Evolutionary conservation across 176 grass and related monocot genomes (phyloP).

Genomic region (Phragmites australis): DNA sequence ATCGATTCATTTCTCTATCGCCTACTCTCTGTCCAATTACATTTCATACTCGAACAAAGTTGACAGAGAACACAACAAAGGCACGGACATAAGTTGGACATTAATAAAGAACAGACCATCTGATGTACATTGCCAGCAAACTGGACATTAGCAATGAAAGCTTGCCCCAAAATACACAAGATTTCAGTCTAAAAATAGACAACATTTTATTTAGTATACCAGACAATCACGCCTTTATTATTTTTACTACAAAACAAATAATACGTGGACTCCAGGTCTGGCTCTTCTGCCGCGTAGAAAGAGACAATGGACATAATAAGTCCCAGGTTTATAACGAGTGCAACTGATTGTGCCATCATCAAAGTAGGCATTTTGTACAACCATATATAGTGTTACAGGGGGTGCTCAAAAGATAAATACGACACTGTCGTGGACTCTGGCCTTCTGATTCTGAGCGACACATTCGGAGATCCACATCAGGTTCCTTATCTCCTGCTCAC

Average conservation of each 20-base stretch:
- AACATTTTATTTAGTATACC: constrained; percentile 42
- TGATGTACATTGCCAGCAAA: constrained; percentile 22
- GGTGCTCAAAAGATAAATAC: constrained; percentile 79
- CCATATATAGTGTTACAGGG: constrained; percentile 2
- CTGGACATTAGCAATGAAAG: constrained; percentile 8
- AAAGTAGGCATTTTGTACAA: constrained; percentile 50
- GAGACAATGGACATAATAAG: constrained; percentile 19
- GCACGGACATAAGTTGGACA: not conserved
- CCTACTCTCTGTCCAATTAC: no score
- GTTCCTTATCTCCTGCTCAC: constrained; percentile 95
- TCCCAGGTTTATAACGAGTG: constrained; percentile 21
- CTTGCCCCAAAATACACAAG: constrained; percentile 15
- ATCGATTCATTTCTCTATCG: no score
- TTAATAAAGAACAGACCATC: not conserved
- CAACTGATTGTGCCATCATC: constrained; percentile 34
- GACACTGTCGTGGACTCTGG: constrained; percentile 90
- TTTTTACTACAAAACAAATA: constrained; percentile 48
- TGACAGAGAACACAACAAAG: not conserved
- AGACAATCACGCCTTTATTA: constrained; percentile 47
- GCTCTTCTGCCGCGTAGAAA: constrained; percentile 17
- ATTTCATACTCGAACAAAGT: no score
- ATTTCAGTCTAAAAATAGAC: constrained; percentile 25
- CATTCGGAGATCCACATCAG: constrained; percentile 99
- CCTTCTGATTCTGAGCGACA: constrained; percentile 94
- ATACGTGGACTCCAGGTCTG: constrained; percentile 37